Conservation (phyloP, 2,329 filamentous ascomycete genomes). For the Myriosclerotinia curreyana region DNA sequence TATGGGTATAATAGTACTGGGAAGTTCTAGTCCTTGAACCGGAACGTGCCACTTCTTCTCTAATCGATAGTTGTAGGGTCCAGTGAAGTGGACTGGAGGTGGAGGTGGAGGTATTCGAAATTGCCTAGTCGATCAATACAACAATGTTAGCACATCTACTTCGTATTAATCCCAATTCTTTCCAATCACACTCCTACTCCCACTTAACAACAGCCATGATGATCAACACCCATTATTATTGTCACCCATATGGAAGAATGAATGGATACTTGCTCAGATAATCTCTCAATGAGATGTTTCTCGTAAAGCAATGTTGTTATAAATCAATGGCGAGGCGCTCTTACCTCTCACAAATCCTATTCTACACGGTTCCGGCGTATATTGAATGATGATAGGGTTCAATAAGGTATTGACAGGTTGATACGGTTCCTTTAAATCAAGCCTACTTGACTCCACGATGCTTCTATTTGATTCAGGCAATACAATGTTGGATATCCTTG, state of each 20-base stretch:
- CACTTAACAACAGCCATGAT: not conserved
- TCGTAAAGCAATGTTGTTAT: not conserved
- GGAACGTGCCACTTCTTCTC: constrained; percentile 14
- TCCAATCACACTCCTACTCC: not conserved
- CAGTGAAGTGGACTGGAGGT: no score
- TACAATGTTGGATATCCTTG: not conserved
- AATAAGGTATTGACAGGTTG: not conserved
- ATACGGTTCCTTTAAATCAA: not conserved
- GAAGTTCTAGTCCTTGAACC: not conserved
- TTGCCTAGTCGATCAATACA: constrained; percentile 10
- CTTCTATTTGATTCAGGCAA: constrained; percentile 14
- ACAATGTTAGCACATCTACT: constrained; percentile 15
- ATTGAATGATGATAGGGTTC: not conserved
- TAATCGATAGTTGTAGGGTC: constrained; percentile 12
- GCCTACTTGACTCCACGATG: constrained; percentile 4
- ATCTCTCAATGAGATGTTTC: no score
- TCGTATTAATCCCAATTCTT: constrained; percentile 1
- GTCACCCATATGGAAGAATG: not conserved
- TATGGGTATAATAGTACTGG: constrained; percentile 7
- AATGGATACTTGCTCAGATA: constrained; percentile 16
- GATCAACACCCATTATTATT: constrained; percentile 1
- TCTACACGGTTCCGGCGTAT: not conserved
- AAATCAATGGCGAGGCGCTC: constrained; percentile 5
- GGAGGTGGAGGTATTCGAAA: constrained; percentile 11
- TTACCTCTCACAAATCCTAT: not conserved